These are phyloP conservation scores for Senecio squalidus DNA, from an alignment of 140 eudicot genomes.

Conservation along the genomic window DNA sequence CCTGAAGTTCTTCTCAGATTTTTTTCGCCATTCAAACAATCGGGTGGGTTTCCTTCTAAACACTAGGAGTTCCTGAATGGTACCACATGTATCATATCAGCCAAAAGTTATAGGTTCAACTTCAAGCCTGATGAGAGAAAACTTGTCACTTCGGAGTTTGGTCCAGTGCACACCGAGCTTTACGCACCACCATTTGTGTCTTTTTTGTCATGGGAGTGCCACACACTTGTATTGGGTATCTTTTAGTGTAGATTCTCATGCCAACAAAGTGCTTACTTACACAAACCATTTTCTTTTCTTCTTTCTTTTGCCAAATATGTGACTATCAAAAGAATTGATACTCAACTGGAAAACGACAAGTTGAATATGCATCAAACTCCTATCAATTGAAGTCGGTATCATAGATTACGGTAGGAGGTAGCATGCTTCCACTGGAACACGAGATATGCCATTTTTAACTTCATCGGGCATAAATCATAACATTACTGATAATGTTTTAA, in stretches of 20 bases:
- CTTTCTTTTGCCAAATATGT: neutral
- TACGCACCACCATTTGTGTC: constrained; percentile 2
- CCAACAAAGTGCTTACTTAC: constrained; percentile 2
- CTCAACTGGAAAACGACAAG: neutral
- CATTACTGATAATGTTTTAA: no score
- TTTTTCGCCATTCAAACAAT: no score
- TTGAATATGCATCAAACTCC: neutral
- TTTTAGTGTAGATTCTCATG: neutral
- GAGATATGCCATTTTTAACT: no score
- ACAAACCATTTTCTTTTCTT: constrained; percentile 8
- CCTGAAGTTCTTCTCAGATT: no score
- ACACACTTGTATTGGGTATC: constrained; percentile 1
- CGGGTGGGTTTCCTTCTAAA: no score
- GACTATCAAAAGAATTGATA: neutral
- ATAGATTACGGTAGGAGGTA: no score
- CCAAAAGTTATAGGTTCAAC: neutral
- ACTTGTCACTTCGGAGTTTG: neutral
- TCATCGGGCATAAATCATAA: no score
- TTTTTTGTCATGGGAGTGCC: neutral
- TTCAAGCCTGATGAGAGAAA: neutral
- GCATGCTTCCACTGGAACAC: no score
- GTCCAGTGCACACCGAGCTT: neutral
- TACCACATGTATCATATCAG: neutral
- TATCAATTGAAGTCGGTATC: no score
- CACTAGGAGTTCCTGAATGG: no score